Base-by-base conservation (phyloP, 164 flowering plant genomes). In the Berberis vulgaris region DNA sequence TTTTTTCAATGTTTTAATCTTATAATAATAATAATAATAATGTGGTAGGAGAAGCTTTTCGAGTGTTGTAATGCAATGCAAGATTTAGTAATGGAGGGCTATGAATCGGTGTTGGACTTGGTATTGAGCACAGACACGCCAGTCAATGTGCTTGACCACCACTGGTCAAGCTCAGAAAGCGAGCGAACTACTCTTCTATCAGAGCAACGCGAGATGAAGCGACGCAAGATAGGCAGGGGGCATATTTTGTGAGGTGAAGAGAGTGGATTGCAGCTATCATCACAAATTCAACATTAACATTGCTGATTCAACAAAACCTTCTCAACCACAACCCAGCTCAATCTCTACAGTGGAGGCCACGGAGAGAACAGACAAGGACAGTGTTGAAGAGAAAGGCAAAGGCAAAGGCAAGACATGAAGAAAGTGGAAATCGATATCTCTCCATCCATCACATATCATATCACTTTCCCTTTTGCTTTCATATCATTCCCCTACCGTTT, bases 131-230 rank as follows among this genome's bases (percentile, higher is more conserved):
- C 83, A 2, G 69, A 71, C 53, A 84, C 86, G 3, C 72, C 87
- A 1, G 82, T 64, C 58, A 76, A 77, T 54, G 89, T 86, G 63
- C 79, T 84, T 4, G 87, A 83, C 68, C 71, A 47, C 52, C 78
- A 72, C 40, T 74, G 65, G 70, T 77, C 74, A n/a, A 74, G 76
- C 67, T 76, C 77, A 8, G 82, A 78, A 40, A 79, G 78, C 62
- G 79, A 78, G 45, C 64, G 38, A n/a, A 70, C 67, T 39, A 12
- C 54, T 26, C 26, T 26, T 63, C 63, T 7, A n/a, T 61, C 10
- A 72, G 63, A 65, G 8, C 66, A 50, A 76, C 76, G 56, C 57
- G 61, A 42, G 80, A 76, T 9, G 43, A 75, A 80, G 72, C 73
- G 81, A 43, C 72, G 83, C 52, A 75, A 73, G 71, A 58, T 66